A percentile compares a stretch with the other conserved stretches of the same genome.
Evolutionary conservation across 2,329 filamentous ascomycete genomes (phyloP).

Genomic region (Emmonsia crescens): DNA sequence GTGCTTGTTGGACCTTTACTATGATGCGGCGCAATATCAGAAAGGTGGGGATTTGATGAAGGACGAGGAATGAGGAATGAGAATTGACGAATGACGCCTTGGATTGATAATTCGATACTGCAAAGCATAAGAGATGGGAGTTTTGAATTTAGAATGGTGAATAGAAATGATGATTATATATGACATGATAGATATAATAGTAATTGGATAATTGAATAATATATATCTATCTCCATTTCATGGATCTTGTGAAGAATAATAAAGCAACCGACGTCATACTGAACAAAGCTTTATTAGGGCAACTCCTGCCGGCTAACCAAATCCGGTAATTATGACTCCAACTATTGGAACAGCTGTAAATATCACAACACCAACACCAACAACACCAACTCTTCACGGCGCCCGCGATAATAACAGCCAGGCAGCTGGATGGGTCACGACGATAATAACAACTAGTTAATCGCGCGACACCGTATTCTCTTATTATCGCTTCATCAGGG

Average conservation of each 20-base stretch:
- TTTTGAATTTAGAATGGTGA: neutral
- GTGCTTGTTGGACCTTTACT: conserved; percentile 90
- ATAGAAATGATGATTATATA: neutral
- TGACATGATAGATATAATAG: neutral
- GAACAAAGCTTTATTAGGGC: neutral
- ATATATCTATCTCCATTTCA: neutral
- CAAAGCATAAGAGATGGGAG: neutral
- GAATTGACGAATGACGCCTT: neutral
- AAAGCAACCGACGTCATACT: neutral
- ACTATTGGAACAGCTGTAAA: neutral
- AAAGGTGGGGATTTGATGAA: neutral
- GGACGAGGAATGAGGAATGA: neutral
- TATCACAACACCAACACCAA: neutral
- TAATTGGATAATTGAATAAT: neutral
- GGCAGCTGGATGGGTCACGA: neutral
- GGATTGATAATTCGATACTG: neutral
- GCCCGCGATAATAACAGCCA: neutral
- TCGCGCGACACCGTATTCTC: no score
- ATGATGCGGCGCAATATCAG: conserved; percentile 57
- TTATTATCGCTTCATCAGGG: no score
- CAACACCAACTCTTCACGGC: neutral
- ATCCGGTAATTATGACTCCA: neutral
- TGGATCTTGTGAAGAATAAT: no score
- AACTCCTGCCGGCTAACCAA: neutral
- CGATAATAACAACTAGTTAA: no score